Evolutionary conservation across 208 protist genomes (phyloP).

Genomic region (Naegleria lovaniensis): DNA sequence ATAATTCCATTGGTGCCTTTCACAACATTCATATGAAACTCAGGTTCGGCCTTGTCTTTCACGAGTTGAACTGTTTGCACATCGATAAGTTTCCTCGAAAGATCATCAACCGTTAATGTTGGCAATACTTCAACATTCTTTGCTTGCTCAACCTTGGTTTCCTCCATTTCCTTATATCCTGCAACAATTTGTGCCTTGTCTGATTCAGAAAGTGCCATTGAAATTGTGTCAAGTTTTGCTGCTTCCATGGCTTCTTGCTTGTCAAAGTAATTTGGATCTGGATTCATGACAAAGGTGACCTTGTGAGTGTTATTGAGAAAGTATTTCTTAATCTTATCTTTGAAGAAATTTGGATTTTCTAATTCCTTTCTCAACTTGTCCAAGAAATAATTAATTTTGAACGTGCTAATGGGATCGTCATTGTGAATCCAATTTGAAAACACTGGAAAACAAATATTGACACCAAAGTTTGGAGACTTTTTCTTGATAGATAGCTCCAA

Average conservation of each 20-base stretch:
- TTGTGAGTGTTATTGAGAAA: not conserved
- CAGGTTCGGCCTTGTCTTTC: too few relatives aligned
- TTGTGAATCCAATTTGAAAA: slow-evolving; percentile 11
- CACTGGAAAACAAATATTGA: not conserved
- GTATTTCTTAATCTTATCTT: not conserved
- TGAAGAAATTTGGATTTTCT: not conserved
- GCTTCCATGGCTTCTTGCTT: not conserved
- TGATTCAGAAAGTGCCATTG: not conserved
- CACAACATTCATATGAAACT: not conserved
- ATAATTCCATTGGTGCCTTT: slow-evolving; percentile 2
- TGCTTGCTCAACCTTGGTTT: not conserved
- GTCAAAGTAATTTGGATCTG: not conserved
- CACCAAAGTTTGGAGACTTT: slow-evolving; percentile 15
- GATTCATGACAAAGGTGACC: not conserved
- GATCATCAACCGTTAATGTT: not conserved
- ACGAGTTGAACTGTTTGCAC: not conserved
- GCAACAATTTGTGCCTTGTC: not conserved
- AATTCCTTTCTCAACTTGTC: not conserved
- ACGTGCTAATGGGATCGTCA: not conserved
- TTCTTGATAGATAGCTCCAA: slow-evolving; percentile 11
- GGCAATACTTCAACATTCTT: not conserved
- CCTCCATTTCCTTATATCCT: not conserved
- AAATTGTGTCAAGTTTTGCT: not conserved
- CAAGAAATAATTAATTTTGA: not conserved
- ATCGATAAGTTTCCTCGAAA: not conserved